A percentile compares a stretch with the other conserved stretches of the same genome.
Conservation (phyloP, 257 asterid genomes). For the Echites panduratus region DNA sequence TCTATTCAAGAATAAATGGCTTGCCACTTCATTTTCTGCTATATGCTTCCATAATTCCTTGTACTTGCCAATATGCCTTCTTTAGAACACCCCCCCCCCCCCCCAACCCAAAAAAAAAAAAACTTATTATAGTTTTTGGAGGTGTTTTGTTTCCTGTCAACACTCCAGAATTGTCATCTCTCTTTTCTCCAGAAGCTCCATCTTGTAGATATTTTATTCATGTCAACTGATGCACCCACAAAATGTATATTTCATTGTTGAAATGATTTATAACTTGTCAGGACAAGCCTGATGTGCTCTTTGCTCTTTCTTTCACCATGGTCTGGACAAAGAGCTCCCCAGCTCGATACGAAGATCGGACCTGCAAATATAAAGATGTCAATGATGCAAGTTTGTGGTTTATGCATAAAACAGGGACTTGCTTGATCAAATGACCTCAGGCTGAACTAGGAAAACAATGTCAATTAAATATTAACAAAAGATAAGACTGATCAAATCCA, state of each 20-base stretch:
- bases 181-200: background rate
- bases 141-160: no score
- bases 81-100: no score
- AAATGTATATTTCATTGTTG: background rate
- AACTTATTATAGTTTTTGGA: no score
- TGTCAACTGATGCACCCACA: background rate
- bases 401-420: background rate
- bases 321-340: slow-evolving; percentile 95
- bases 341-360: slow-evolving; percentile 92
- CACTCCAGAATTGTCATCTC: background rate
- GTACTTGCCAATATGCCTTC: no score
- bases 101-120: background rate
- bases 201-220: background rate
- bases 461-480: background rate
- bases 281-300: slow-evolving; percentile 11
- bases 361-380: slow-evolving; percentile 39
- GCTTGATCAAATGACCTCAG: background rate
- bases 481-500: background rate
- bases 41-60: background rate
- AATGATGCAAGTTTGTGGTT: background rate
- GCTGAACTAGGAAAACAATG: background rate
- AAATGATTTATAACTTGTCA: background rate
- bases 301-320: slow-evolving; percentile 68
- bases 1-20: background rate
- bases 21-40: background rate